These are phyloP conservation scores for Pleurostoma richardsiae DNA, from an alignment of 2,329 filamentous ascomycete species.

Conservation along the genomic window DNA sequence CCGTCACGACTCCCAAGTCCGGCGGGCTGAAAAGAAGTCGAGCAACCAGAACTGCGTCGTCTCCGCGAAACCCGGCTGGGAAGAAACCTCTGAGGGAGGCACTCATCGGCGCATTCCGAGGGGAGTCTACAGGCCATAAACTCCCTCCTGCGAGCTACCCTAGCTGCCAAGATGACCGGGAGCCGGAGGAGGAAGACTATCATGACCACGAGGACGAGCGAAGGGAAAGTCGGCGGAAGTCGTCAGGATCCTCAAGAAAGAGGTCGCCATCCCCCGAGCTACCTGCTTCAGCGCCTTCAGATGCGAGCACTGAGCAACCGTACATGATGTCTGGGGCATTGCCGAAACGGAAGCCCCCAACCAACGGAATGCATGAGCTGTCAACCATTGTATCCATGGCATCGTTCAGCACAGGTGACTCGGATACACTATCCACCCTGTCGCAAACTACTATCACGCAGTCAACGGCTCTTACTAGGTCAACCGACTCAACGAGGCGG, in stretches of 20 bases:
- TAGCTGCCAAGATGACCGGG: constrained; percentile 34
- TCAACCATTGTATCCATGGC: constrained; percentile 54
- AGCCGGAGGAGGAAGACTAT: constrained; percentile 15
- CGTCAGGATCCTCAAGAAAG: constrained; percentile 21
- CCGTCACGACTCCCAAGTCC: constrained; percentile 3
- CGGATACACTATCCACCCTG: constrained; percentile 44
- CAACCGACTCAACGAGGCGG: constrained; percentile 37
- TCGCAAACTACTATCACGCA: constrained; percentile 50
- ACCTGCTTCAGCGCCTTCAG: constrained; percentile 12
- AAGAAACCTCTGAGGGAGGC: constrained; percentile 53
- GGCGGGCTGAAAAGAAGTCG: constrained; percentile 47
- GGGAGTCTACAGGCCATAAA: constrained; percentile 48
- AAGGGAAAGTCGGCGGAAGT: constrained; percentile 18
- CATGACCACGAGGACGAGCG: constrained; percentile 14
- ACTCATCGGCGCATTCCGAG: constrained; percentile 57
- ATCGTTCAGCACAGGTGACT: constrained; percentile 36
- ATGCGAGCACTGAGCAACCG: constrained; percentile 15
- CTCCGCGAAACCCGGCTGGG: constrained; percentile 38
- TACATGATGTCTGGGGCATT: constrained; percentile 14
- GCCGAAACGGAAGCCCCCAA: constrained; percentile 36
- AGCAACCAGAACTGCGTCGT: constrained; percentile 45
- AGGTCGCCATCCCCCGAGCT: constrained; percentile 25
- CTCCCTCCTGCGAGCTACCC: constrained; percentile 42
- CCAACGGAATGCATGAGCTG: constrained; percentile 48
- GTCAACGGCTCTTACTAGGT: constrained; percentile 42